Percentiles rank a stretch among this genome's conserved stretches.
Conservation (phyloP, 1,284 basidiomycete genomes). For the Lignosus rhinocerotis region DNA sequence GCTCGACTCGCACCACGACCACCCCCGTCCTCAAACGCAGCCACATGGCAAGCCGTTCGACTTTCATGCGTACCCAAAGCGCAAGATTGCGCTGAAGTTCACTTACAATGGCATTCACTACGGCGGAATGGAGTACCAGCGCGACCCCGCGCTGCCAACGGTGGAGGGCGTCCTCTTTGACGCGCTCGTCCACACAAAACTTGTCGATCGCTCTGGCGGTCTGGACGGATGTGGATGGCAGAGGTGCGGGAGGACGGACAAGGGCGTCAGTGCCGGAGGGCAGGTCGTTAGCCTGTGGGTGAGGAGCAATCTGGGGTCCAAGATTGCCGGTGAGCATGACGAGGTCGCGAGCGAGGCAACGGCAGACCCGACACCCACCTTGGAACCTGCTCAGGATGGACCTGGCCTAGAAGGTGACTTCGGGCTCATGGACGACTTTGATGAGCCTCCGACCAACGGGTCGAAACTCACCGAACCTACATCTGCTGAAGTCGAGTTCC, state of each 20-base stretch:
- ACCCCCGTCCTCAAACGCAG: slow-evolving; percentile 9
- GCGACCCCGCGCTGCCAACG: slow-evolving; percentile 75
- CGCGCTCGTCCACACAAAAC: slow-evolving; percentile 73
- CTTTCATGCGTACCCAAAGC: slow-evolving; percentile 68
- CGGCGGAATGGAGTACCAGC: slow-evolving; percentile 86
- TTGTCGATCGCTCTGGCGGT: slow-evolving; percentile 75
- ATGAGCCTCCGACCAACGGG: slow-evolving; percentile 33
- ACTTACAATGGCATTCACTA: slow-evolving; percentile 93
- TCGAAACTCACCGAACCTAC: slow-evolving; percentile 28
- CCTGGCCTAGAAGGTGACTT: slow-evolving; percentile 33
- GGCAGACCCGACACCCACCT: background rate
- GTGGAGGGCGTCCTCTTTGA: slow-evolving; percentile 89
- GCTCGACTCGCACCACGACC: slow-evolving; percentile 43
- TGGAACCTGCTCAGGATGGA: slow-evolving; percentile 3
- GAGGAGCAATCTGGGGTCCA: slow-evolving; percentile 53
- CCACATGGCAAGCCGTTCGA: slow-evolving; percentile 46
- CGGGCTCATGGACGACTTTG: slow-evolving; percentile 28
- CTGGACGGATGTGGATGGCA: slow-evolving; percentile 89
- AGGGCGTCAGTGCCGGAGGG: slow-evolving; percentile 92
- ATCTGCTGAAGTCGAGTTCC: slow-evolving; percentile 54
- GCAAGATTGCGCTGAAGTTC: slow-evolving; percentile 92
- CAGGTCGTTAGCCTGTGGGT: slow-evolving; percentile 95
- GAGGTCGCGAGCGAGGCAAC: background rate
- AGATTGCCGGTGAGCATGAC: background rate
- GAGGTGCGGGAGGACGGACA: slow-evolving; percentile 91